Conservation (phyloP, 257 asterid species). For the Craterostigma plantagineum region DNA sequence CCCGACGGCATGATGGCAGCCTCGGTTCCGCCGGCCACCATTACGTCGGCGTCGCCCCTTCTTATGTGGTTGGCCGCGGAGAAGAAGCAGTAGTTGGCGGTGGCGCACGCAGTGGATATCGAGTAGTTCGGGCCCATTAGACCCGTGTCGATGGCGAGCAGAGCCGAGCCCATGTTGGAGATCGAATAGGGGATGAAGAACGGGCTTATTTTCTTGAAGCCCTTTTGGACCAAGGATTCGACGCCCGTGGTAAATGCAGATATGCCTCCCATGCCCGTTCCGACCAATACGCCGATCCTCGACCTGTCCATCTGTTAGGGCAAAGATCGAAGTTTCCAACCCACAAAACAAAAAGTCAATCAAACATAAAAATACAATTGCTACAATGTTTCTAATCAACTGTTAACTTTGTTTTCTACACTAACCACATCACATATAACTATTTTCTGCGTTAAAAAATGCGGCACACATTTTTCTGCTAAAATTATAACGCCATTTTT, state of each 20-base stretch:
- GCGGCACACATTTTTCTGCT: too few species aligned
- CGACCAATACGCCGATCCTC: conserved; percentile 24
- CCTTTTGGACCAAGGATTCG: conserved; percentile 22
- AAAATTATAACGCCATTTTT: too few species aligned
- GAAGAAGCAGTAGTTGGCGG: conserved; percentile 30
- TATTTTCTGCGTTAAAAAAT: too few species aligned
- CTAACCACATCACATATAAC: too few species aligned
- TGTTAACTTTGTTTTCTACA: too few species aligned
- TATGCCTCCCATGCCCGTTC: conserved; percentile 30
- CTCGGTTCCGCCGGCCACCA: conserved; percentile 27
- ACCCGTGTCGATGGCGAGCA: conserved; percentile 24
- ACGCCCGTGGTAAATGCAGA: conserved; percentile 23
- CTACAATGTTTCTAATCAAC: too few species aligned
- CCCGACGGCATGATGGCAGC: conserved; percentile 15
- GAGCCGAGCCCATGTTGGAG: conserved; percentile 33
- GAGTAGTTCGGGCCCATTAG: conserved; percentile 35
- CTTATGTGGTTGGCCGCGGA: conserved; percentile 29
- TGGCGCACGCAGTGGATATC: conserved; percentile 29
- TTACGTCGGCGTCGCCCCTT: conserved; percentile 30
- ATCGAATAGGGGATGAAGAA: conserved; percentile 29
- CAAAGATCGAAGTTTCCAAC: background rate
- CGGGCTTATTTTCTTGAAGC: conserved; percentile 25
- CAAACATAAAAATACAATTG: too few species aligned
- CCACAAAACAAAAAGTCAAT: too few species aligned
- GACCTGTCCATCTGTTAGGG: conserved; percentile 25